Conservation (phyloP, 1,284 basidiomycete genomes). For the Puccinia polysora region DNA sequence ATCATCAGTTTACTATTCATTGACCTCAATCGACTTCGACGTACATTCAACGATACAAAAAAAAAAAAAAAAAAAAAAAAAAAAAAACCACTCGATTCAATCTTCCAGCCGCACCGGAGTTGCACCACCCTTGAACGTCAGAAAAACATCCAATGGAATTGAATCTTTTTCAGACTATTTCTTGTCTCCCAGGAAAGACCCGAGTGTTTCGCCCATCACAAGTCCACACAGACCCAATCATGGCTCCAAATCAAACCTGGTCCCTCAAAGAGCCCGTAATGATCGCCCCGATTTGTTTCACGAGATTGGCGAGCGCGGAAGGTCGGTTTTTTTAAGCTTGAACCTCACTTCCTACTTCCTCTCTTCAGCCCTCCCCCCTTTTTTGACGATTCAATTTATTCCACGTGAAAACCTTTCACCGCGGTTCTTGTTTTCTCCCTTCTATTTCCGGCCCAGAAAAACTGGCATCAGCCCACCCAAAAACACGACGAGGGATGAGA, state of each 20-base stretch:
- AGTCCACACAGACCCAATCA: neutral
- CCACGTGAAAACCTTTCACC: no score
- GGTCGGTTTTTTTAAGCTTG: slow-evolving; percentile 18
- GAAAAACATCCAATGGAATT: slow-evolving; percentile 38
- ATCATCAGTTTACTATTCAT: neutral
- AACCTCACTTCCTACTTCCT: neutral
- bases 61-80: neutral
- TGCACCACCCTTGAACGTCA: slow-evolving; percentile 27
- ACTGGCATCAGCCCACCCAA: slow-evolving; percentile 37
- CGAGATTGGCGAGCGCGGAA: slow-evolving; percentile 43
- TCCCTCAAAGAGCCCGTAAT: slow-evolving; percentile 7
- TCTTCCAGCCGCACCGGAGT: slow-evolving; percentile 37
- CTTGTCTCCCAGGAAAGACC: slow-evolving; percentile 27
- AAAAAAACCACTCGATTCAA: neutral
- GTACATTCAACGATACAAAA: no score
- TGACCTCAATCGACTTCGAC: no score
- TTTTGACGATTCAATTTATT: no score
- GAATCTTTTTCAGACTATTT: slow-evolving; percentile 39
- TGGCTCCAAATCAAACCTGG: neutral
- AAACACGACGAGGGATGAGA: slow-evolving; percentile 14
- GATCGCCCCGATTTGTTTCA: slow-evolving; percentile 37
- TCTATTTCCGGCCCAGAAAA: slow-evolving; percentile 16
- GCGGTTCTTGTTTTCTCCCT: neutral
- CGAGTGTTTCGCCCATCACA: slow-evolving; percentile 10
- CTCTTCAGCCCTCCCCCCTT: no score